Evolutionary conservation across 495 filamentous ascomycete genomes (phyloP), one percentile per base, ranked within the genome.

Genomic region (Apiosordaria backusii): DNA sequence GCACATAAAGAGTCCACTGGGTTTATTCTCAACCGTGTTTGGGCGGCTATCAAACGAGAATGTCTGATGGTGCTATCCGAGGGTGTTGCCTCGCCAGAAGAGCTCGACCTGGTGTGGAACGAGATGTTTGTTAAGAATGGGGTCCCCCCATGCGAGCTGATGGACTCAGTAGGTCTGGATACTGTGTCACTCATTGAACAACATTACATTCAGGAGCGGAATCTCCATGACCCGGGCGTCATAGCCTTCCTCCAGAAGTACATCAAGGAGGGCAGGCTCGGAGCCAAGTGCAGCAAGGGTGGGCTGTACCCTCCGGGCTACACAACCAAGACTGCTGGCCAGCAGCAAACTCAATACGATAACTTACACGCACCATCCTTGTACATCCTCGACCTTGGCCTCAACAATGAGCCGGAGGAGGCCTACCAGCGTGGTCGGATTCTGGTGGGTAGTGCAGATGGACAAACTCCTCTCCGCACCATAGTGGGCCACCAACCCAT

Each of bases 21-120:
- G 66, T 82, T 87, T 68, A 79, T 88, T 22, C 82, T 85, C 72
- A 86, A 86, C 61, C 82, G 85, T 0, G 76, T 88, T 22, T 88
- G 84, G 84, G 85, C 82, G 0, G 83, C 84, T 4, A 71, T 86
- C 65, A 85, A 87, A 69, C 77, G 83, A 4, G 84, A 86, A 65
- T 77, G 77, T 18, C 63, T 87, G 23, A 71, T 70, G 19, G 81
- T 87, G 15, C 73, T 88, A 4, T 70, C 78, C 2, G 83, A 86
- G 25, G 83, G 79, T 0, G 83, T 86, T 16, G 76, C 72, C 40
- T 70, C 72, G 3, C 79, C 85, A 0, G 70, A 72, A 16, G 80
- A 85, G 61, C 80, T 87, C 27, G 84, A 87, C 62, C 29, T 59
- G 1, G 65, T 82, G 23, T 85, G 78, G 79, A 57, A 58, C 3